These are phyloP conservation scores for Coniferiporia sulphurascens DNA, from an alignment of 1,284 basidiomycete genomes.

Conservation along the genomic window DNA sequence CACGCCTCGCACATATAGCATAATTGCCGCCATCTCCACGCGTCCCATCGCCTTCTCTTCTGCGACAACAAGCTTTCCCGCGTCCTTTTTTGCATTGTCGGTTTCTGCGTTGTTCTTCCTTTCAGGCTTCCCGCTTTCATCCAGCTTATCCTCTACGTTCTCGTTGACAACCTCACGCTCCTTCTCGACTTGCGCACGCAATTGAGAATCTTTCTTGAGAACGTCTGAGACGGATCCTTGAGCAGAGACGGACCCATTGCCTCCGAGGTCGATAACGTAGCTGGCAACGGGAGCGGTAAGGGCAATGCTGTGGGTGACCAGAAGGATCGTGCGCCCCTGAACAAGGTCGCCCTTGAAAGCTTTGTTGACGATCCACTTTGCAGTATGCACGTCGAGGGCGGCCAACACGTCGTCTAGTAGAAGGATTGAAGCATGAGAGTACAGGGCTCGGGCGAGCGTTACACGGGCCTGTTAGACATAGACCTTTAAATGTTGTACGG, in stretches of 20 bases:
- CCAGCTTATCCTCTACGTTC: constrained; percentile 16
- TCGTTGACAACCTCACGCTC: constrained; percentile 15
- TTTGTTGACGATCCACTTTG: constrained; percentile 40
- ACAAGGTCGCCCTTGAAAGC: constrained; percentile 38
- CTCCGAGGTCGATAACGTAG: constrained; percentile 32
- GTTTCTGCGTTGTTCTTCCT: background rate
- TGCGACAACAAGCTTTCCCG: constrained; percentile 32
- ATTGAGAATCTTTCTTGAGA: constrained; percentile 24
- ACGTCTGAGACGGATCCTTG: constrained; percentile 23
- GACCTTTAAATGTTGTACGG: background rate
- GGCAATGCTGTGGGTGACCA: constrained; percentile 41
- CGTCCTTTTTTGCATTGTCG: constrained; percentile 18
- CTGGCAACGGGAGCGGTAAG: constrained; percentile 36
- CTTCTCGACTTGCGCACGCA: constrained; percentile 21
- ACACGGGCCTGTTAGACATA: constrained; percentile 5
- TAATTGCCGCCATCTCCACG: constrained; percentile 28
- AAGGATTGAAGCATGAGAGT: constrained; percentile 32
- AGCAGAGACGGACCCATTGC: constrained; percentile 25
- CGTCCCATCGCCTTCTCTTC: constrained; percentile 41
- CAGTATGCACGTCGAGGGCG: constrained; percentile 42
- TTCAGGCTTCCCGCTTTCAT: background rate
- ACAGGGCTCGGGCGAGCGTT: constrained; percentile 37
- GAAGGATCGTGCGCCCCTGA: constrained; percentile 35
- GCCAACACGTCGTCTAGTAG: constrained; percentile 39
- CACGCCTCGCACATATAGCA: constrained; percentile 14